A percentile compares a stretch with the other conserved stretches of the same genome.
phyloP scores from a whole-genome alignment of 2,329 filamentous ascomycete species.

The Xylaria sp. region DNA sequence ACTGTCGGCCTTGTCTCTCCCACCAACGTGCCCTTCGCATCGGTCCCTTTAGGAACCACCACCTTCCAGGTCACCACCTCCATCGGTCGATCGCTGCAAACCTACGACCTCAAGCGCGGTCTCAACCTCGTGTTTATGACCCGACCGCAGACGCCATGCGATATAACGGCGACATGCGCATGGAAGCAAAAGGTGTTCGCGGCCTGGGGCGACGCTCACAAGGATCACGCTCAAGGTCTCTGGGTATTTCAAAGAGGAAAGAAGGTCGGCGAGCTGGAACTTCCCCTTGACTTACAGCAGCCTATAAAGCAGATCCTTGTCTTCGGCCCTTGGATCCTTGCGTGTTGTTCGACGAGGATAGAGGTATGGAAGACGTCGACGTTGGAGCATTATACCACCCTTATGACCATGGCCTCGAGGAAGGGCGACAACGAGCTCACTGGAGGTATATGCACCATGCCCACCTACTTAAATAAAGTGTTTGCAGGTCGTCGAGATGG shows the following conservation, averaged over 20 bases:
- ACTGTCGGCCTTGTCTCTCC: conserved; percentile 93
- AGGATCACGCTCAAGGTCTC: conserved; percentile 64
- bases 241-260: conserved; percentile 94
- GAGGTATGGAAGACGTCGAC: conserved; percentile 87
- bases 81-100: conserved; percentile 86
- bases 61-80: conserved; percentile 98
- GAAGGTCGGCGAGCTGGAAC: conserved; percentile 73
- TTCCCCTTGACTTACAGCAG: conserved; percentile 67
- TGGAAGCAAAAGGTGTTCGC: conserved; percentile 87
- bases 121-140: conserved; percentile 94
- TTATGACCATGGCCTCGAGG: conserved; percentile 61
- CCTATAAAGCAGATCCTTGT: conserved; percentile 77
- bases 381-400: conserved; percentile 87
- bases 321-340: conserved; percentile 91
- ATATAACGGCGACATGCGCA: conserved; percentile 83
- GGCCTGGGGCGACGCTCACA: conserved; percentile 74
- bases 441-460: conserved; percentile 82
- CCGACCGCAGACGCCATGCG: conserved; percentile 80
- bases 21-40: conserved; percentile 86
- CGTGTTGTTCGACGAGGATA: conserved; percentile 72
- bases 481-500: conserved; percentile 87
- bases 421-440: conserved; percentile 70
- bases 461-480: conserved; percentile 94
- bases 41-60: conserved; percentile 85
- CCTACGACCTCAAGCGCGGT: conserved; percentile 89